Evolutionary conservation across 2,329 filamentous ascomycete species (phyloP).

Genomic region (Fusarium pseudonygamai): DNA sequence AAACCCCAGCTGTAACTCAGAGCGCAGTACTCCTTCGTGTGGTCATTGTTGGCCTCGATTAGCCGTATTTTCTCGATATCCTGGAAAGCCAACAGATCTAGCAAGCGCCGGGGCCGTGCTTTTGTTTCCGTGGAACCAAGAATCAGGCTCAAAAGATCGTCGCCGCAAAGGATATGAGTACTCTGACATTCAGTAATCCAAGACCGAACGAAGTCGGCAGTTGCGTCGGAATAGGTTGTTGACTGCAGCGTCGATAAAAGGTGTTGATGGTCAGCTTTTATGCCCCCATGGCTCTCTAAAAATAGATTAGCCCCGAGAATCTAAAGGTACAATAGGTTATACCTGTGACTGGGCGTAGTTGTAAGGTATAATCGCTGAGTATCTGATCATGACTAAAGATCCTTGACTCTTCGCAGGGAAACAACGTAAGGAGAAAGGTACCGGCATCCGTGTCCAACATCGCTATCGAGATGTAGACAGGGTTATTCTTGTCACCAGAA

Average conservation of each 20-base stretch:
- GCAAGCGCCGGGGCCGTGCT: background rate
- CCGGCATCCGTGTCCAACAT: background rate
- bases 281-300: background rate
- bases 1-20: constrained; percentile 2
- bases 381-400: background rate
- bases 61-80: background rate
- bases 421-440: background rate
- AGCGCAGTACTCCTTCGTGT: background rate
- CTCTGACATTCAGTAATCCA: background rate
- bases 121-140: background rate
- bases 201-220: background rate
- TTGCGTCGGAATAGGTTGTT: background rate
- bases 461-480: background rate
- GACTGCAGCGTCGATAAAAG: background rate
- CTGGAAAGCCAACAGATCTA: background rate
- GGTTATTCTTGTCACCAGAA: background rate
- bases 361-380: background rate
- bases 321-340: background rate
- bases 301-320: background rate
- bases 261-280: background rate
- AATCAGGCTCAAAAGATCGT: background rate
- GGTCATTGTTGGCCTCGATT: background rate
- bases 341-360: background rate
- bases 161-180: background rate
- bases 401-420: background rate